phyloP scores from a whole-genome alignment of 306 rosid species.

The Quercus ilex region DNA sequence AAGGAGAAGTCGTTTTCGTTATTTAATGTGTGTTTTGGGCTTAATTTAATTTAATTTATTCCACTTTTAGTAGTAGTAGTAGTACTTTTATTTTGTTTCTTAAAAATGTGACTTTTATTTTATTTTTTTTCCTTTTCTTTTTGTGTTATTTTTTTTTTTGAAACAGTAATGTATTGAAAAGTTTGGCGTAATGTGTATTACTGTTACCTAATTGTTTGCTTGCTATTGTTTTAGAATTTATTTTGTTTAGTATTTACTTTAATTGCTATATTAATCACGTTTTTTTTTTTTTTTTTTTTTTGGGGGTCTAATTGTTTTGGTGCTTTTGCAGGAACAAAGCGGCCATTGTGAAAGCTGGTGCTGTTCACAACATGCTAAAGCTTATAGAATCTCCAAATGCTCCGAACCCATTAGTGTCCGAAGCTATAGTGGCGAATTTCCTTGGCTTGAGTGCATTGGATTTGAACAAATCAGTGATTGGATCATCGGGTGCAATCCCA shows the following conservation, averaged over 20 bases:
- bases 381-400: slow-evolving; percentile 55
- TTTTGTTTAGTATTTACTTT: neutral
- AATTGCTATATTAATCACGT: neutral
- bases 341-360: slow-evolving; percentile 85
- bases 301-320: neutral
- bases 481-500: slow-evolving; percentile 91
- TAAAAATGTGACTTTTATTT: neutral
- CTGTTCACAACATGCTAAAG: slow-evolving; percentile 85
- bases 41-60: neutral
- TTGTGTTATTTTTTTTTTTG: neutral
- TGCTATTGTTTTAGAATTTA: neutral
- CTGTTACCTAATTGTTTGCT: neutral
- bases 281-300: neutral
- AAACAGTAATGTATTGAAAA: neutral
- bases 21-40: neutral
- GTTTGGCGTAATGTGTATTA: neutral
- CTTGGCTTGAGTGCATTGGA: slow-evolving; percentile 94
- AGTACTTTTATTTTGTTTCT: neutral
- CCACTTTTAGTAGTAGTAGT: too few species aligned
- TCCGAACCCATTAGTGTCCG: slow-evolving; percentile 55
- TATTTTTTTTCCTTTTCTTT: neutral
- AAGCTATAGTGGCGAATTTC: slow-evolving; percentile 86
- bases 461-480: slow-evolving; percentile 78
- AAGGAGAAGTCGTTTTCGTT: neutral
- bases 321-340: slow-evolving; percentile 71